These are phyloP conservation scores for Lactarius tabidus DNA, from an alignment of 768 basidiomycete genomes.

Conservation along the genomic window DNA sequence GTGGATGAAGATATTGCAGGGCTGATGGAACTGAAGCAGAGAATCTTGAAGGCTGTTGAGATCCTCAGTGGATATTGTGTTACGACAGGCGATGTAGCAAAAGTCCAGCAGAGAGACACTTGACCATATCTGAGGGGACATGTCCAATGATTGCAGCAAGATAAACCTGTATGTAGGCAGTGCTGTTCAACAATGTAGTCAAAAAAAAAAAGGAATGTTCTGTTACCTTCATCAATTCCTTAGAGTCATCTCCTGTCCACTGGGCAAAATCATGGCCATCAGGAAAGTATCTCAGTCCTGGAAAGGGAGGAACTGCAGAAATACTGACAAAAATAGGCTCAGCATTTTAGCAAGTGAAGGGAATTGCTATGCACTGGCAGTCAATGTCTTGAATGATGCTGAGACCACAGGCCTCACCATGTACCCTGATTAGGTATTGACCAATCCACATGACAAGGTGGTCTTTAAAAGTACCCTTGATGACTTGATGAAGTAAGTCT, in stretches of 20 bases:
- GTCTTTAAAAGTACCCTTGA: no score
- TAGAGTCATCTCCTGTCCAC: conserved; percentile 39
- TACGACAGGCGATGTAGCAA: conserved; percentile 24
- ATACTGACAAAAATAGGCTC: background rate
- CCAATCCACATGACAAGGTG: background rate
- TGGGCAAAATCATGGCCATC: conserved; percentile 15
- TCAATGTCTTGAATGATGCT: background rate
- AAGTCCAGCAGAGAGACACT: conserved; percentile 22
- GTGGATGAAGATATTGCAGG: conserved; percentile 8
- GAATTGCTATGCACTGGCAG: background rate
- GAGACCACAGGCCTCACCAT: background rate
- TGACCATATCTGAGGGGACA: conserved; percentile 32
- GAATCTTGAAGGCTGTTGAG: conserved; percentile 3
- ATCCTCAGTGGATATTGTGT: background rate
- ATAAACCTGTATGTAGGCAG: conserved; percentile 26
- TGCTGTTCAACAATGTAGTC: no score
- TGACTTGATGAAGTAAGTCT: no score
- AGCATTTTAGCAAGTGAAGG: no score
- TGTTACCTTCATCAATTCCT: conserved; percentile 36
- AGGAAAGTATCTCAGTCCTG: conserved; percentile 24
- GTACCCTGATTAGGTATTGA: background rate
- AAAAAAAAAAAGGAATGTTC: no score
- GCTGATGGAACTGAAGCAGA: background rate
- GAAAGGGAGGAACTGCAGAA: no score
- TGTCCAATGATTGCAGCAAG: conserved; percentile 32